Evolutionary conservation across 2,329 filamentous ascomycete species (phyloP), one percentile per base, ranked within the genome.

Genomic region (Trichothecium roseum): DNA sequence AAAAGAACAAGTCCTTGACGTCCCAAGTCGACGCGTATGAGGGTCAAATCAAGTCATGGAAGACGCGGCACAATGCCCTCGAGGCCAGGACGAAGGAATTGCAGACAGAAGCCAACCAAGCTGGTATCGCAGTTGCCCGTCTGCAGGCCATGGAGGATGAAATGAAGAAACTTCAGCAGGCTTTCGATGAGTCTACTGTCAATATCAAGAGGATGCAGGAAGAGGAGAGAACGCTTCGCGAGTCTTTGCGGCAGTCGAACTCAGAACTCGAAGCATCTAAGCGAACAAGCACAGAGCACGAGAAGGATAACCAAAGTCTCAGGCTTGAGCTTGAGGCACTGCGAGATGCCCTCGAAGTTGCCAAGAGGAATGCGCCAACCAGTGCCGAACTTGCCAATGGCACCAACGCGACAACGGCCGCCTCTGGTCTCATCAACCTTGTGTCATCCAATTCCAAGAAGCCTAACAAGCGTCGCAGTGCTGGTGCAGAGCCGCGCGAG

Each of bases 381-480:
- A 87, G 87, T 49, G 84, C 85, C 38, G 65, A 69, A 13, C 41
- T 55, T 16, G 45, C 53, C 22, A 66, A 65, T 35, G 62, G 63
- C 15, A 50, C 53, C 30, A 43, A 48, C 8, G 56, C 64, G 14
- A 66, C 74, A 34, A 62, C 75, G 28, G 68, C 72, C 36, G 65
- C 73, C 20, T 83, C 72, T 53, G 88, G 87, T 29, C 75, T 98
- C 42, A 95, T 98, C 71, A 98, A 96, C 58, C 71, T 98, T 24
- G 91, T 98, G 18, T 84, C 89, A 3, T 89, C 86, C 34, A 96
- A 96, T 76, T 89, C 86, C 34, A 96, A 96, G 77, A 95, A 94
- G 64, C 86, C 88, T 29, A 24, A 24, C 20, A 95, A 96, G 70
- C 74, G 91, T 52, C 77, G 91, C 45, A 96, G 89, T 57, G 88